These are phyloP conservation scores for Pseudogymnoascus verrucosus DNA, from an alignment of 2,329 filamentous ascomycete species.

Conservation along the genomic window DNA sequence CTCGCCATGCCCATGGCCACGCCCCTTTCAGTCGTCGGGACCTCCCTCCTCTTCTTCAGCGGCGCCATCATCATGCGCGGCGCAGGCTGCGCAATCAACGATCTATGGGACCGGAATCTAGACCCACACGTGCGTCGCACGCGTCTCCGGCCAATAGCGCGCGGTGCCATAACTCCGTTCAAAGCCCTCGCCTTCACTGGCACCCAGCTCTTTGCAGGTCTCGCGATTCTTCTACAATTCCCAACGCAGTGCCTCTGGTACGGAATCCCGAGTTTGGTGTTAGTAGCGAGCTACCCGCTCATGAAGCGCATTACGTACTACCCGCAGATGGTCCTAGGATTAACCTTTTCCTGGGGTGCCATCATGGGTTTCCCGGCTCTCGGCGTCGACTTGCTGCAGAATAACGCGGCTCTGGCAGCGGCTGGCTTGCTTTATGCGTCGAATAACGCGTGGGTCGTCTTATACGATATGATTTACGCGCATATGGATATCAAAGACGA, in stretches of 20 bases:
- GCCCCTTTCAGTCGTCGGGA: constrained; percentile 54
- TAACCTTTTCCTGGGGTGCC: constrained; percentile 85
- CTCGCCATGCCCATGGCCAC: constrained; percentile 53
- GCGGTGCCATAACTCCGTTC: constrained; percentile 65
- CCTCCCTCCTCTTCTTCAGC: constrained; percentile 60
- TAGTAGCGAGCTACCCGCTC: constrained; percentile 71
- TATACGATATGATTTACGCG: constrained; percentile 91
- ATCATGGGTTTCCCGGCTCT: constrained; percentile 82
- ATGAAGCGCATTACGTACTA: constrained; percentile 84
- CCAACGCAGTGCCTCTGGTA: constrained; percentile 68
- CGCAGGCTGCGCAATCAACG: constrained; percentile 82
- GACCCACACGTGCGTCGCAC: constrained; percentile 74
- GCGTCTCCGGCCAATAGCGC: constrained; percentile 69
- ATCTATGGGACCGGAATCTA: constrained; percentile 82
- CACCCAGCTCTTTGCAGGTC: constrained; percentile 62
- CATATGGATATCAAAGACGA: constrained; percentile 89
- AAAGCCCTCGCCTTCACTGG: constrained; percentile 69
- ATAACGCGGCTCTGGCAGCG: constrained; percentile 53
- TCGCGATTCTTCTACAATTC: constrained; percentile 69
- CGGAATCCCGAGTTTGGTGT: constrained; percentile 62
- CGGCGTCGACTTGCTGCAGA: constrained; percentile 63
- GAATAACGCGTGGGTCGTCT: constrained; percentile 76
- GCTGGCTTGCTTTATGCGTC: constrained; percentile 66
- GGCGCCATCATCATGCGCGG: constrained; percentile 81
- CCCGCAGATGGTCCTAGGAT: constrained; percentile 72